Base-by-base conservation (phyloP, 192 early-diverging fungal species). In the Coemansia sp. region DNA sequence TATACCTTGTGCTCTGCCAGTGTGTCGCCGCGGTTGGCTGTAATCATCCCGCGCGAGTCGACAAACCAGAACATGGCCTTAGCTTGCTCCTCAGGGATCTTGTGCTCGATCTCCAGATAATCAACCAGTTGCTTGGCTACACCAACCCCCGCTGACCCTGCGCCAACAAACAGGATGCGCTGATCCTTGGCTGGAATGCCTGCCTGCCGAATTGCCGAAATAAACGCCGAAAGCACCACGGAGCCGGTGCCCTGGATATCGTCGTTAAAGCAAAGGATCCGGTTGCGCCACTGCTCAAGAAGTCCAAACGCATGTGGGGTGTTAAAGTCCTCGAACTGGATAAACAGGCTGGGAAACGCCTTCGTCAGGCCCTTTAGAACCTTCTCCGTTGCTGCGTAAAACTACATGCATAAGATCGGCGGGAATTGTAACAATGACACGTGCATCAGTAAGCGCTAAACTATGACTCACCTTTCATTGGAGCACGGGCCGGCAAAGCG, bases 301-400 rank as follows among this genome's bases (percentile, higher is more conserved):
- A 94, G 80, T 19, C 86, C 90, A 73, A 96, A 96, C 9, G 96
- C 92, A 56, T 97, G 94, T 66, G 94, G 93, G 9, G 92, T 90
- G 23, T 91, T 93, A 66, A 95, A 98, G 72, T 98, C 96, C 79
- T 98, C 96, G 57, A 96, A 97, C 80, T 98, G 96, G 56, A 98
- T 89, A 22, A 98, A 84, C 30, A 94, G 72, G 46, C 87, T 76
- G 8, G 94, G 94, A 84, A 91, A 95, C 23, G 88, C 85, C 6
- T 63, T 66, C 27, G 80, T 84, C 25, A 97, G 72, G 20, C 88
- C 84, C 33, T 76, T 66, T 71, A 97, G 85, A 32, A 95, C 90
- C 70, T 88, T 87, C 62, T 97, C 95, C 39, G 95, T 84, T 57
- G 90, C 93, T 3, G 74, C 84, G 74, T 88, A 94, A 80, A 95